Conservation (phyloP, 2,329 filamentous ascomycete genomes). For the Trichoderma hamatum region DNA sequence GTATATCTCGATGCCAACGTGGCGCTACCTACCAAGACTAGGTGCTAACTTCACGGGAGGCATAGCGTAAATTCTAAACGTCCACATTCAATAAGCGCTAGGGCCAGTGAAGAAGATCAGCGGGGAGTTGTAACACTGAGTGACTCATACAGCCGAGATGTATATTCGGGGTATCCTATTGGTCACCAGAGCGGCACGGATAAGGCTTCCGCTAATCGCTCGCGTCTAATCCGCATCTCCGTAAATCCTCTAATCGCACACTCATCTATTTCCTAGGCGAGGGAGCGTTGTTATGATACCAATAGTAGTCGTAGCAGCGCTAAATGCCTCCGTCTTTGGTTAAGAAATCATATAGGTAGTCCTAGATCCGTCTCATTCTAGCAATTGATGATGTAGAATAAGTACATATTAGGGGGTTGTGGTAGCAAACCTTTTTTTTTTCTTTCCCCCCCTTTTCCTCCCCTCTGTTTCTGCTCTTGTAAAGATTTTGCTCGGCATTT, state of each 20-base stretch:
- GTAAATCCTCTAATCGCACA: neutral
- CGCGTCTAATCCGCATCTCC: neutral
- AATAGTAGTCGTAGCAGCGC: neutral
- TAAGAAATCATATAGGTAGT: neutral
- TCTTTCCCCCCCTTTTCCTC: neutral
- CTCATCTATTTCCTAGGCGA: neutral
- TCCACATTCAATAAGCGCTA: neutral
- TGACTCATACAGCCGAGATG: neutral
- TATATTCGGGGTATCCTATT: neutral
- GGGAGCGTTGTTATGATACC: neutral
- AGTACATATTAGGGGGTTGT: neutral
- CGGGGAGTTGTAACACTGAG: neutral
- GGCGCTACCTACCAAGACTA: too few species aligned
- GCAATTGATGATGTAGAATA: neutral
- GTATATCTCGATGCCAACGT: neutral
- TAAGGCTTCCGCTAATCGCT: neutral
- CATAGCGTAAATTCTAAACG: neutral
- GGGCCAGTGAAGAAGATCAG: neutral
- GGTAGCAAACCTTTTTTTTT: neutral
- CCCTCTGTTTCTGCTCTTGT: neutral
- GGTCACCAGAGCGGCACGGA: neutral
- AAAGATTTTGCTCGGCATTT: neutral
- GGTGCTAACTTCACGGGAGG: neutral
- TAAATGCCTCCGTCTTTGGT: neutral
- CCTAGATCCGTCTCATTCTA: neutral